Conservation (phyloP, 2,329 filamentous ascomycete genomes). For the Dactylellina parvicollis region DNA sequence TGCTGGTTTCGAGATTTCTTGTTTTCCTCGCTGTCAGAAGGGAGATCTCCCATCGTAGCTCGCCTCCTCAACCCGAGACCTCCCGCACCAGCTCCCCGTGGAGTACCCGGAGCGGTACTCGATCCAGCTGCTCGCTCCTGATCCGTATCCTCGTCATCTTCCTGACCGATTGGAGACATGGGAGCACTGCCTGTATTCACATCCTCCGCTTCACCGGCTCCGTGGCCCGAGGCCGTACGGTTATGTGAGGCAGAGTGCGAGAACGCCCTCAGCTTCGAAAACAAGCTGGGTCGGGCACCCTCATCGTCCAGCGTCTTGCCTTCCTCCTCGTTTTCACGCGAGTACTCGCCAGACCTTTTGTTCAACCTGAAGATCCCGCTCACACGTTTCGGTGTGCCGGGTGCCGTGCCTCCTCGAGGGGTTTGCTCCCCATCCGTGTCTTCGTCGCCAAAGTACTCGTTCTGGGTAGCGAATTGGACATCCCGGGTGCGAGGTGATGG, state of each 20-base stretch:
- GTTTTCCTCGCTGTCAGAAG: slow-evolving; percentile 59
- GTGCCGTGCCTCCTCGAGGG: slow-evolving; percentile 41
- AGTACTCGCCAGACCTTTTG: slow-evolving; percentile 55
- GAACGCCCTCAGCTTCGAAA: slow-evolving; percentile 57
- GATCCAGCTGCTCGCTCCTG: slow-evolving; percentile 16
- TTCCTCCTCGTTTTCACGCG: slow-evolving; percentile 56
- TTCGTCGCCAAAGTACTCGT: slow-evolving; percentile 51
- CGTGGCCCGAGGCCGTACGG: slow-evolving; percentile 24
- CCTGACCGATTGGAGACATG: slow-evolving; percentile 36
- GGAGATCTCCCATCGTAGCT: slow-evolving; percentile 65
- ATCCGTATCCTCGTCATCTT: slow-evolving; percentile 44
- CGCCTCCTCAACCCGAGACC: slow-evolving; percentile 59
- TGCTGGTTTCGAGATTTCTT: slow-evolving; percentile 25
- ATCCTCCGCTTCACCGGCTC: slow-evolving; percentile 21
- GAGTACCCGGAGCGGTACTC: slow-evolving; percentile 38
- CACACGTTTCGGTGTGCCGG: slow-evolving; percentile 37
- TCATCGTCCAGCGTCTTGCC: slow-evolving; percentile 55
- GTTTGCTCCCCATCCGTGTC: slow-evolving; percentile 48
- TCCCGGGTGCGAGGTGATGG: slow-evolving; percentile 31
- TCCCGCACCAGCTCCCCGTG: slow-evolving; percentile 5
- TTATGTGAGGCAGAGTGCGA: slow-evolving; percentile 50
- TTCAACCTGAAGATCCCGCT: slow-evolving; percentile 51
- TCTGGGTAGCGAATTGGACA: slow-evolving; percentile 48
- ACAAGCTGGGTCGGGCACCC: slow-evolving; percentile 56
- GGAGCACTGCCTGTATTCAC: slow-evolving; percentile 25